Base-by-base conservation (phyloP, 225 moss, liverwort and hornwort species). In the Bryum argenteum region DNA sequence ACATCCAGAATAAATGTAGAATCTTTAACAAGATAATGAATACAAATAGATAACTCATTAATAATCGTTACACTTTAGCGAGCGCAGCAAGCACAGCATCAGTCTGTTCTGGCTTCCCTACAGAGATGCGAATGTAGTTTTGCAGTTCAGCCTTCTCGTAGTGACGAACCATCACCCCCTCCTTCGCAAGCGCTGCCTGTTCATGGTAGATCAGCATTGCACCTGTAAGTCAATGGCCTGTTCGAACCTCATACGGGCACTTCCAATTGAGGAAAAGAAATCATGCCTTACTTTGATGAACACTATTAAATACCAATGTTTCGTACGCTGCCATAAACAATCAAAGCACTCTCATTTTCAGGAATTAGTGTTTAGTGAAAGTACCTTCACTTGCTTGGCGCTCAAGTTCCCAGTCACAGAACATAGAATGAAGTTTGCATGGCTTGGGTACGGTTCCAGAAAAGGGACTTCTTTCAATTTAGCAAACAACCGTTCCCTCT, bases 161-260 rank as follows among this genome's bases (percentile, higher is more conserved):
- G 52, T 98, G 87, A 56, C 97, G 90, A 20, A 98, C 97, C 97
- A 98, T 98, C 37, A 98, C 87, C 66, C 97, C 97, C 58, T 94
- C 87, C 66, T 87, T 84, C 8, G 88, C 86, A 39, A 98, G 85
- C 21, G 84, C 87, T 16, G 44, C 82, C 96, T 94, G 84, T 21
- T 58, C 8, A 44, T 23, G 6, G 17, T 17, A 48, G 16, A 48
- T 16, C 16, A 48, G 7, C 48, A 48, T 48, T 48, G 48, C 48
- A 13, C 33, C 2, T 33, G 33, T 33, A 28, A 28, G 28, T 48
- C 15, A 48, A 48, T 48, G 15, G 16, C 17, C n/a, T n/a, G n/a
- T n/a, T n/a, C n/a, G n/a, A n/a, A n/a, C n/a, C 48, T 7, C 48
- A 48, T 48, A 7, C 6, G 48, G 48, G 5, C 15, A 48, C 48